phyloP scores from a whole-genome alignment of 495 filamentous ascomycete species.

The Neurospora africana region DNA sequence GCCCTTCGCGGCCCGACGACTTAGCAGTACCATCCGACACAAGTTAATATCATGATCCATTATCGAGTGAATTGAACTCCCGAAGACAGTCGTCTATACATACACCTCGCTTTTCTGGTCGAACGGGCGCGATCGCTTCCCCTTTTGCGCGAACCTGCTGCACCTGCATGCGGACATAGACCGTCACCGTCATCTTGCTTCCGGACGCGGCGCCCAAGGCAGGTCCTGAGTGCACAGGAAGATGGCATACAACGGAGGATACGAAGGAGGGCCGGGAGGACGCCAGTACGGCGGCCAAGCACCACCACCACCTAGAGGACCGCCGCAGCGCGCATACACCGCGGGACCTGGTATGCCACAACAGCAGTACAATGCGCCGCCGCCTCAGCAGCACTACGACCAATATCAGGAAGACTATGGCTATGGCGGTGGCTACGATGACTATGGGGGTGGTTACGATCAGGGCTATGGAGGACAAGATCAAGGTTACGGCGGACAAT shows the following conservation, averaged over 20 bases:
- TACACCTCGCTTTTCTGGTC: background rate
- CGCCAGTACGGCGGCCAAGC: constrained; percentile 37
- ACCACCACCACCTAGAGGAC: constrained; percentile 37
- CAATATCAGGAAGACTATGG: constrained; percentile 42
- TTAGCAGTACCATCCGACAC: background rate
- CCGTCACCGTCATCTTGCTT: background rate
- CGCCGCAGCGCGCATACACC: constrained; percentile 37
- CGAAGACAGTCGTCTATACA: background rate
- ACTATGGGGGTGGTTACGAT: constrained; percentile 35
- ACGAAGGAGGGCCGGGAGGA: constrained; percentile 27
- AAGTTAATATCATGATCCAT: background rate
- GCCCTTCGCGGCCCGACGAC: background rate
- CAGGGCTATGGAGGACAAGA: constrained; percentile 29
- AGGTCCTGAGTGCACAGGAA: constrained; percentile 5
- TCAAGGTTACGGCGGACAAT: constrained; percentile 11
- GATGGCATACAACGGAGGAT: constrained; percentile 40
- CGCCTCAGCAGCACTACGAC: constrained; percentile 36
- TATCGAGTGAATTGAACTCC: background rate
- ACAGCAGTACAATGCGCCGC: constrained; percentile 41
- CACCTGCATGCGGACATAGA: background rate
- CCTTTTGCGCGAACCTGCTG: background rate
- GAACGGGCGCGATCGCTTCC: background rate
- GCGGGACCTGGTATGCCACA: constrained; percentile 23
- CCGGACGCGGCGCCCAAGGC: background rate
- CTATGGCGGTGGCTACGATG: constrained; percentile 41